These are phyloP conservation scores for Pinus tabuliformis DNA, from an alignment of 75 land plant genomes.

Conservation along the genomic window DNA sequence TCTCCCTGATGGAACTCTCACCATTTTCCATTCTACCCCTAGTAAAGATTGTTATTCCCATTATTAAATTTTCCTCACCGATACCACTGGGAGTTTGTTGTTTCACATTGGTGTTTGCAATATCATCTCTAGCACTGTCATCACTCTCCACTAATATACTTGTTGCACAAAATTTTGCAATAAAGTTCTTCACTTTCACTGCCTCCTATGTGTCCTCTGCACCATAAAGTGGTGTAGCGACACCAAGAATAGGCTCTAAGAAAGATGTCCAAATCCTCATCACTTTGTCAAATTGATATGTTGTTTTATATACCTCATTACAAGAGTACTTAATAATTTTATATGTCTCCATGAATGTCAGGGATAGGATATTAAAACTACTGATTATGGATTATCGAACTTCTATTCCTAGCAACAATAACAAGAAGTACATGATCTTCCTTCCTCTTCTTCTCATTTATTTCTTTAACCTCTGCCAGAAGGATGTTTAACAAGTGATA, in stretches of 20 bases:
- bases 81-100: conserved; percentile 13
- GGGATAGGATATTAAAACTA: conserved; percentile 61
- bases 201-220: conserved; percentile 58
- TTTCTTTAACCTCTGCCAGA: conserved; percentile 64
- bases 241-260: conserved; percentile 72
- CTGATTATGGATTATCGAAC: conserved; percentile 49
- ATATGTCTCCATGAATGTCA: conserved; percentile 78
- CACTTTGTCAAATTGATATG: conserved; percentile 71
- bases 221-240: conserved; percentile 56
- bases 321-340: conserved; percentile 76
- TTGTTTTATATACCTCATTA: conserved; percentile 59
- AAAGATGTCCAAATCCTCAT: conserved; percentile 79
- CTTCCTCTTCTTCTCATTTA: conserved; percentile 5
- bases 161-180: conserved; percentile 21
- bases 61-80: conserved; percentile 22
- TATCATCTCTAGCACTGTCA: conserved; percentile 28
- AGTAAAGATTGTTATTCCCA: conserved; percentile 23
- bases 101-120: conserved; percentile 14
- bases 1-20: too few species aligned
- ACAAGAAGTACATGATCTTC: conserved; percentile 70
- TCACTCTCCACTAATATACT: conserved; percentile 40
- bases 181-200: conserved; percentile 3
- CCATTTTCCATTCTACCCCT: conserved; percentile 12
- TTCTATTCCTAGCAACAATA: conserved; percentile 62
- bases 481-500: conserved; percentile 36